Percentiles rank a stretch among this genome's conserved stretches.
Evolutionary conservation across 2,329 filamentous ascomycete genomes (phyloP).

Genomic region (Aspergillus bombycis): DNA sequence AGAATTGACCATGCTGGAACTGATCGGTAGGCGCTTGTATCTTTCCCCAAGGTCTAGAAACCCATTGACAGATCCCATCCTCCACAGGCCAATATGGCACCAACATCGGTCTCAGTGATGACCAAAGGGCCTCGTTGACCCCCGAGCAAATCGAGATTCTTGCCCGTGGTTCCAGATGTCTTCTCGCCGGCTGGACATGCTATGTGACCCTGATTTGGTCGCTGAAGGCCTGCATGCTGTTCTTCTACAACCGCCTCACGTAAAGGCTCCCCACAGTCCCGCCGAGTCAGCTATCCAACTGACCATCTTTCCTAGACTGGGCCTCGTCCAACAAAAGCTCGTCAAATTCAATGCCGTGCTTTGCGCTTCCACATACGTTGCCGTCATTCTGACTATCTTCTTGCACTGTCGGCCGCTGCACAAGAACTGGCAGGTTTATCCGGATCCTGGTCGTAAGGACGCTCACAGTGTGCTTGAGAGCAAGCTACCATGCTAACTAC

Average conservation of each 20-base stretch:
- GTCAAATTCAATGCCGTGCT: constrained; percentile 40
- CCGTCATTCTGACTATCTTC: constrained; percentile 39
- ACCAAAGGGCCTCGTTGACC: constrained; percentile 35
- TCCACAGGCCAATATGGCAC: constrained; percentile 42
- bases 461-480: too few relatives aligned
- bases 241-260: constrained; percentile 50
- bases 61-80: neutral
- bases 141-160: constrained; percentile 32
- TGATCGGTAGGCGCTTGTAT: constrained; percentile 21
- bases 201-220: constrained; percentile 49
- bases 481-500: neutral
- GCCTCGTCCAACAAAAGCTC: constrained; percentile 41
- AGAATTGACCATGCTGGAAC: constrained; percentile 24
- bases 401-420: constrained; percentile 43
- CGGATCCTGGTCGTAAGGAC: constrained; percentile 43
- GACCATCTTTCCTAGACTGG: constrained; percentile 30
- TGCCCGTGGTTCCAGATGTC: constrained; percentile 38
- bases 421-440: constrained; percentile 47
- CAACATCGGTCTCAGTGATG: constrained; percentile 41
- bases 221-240: constrained; percentile 50
- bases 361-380: constrained; percentile 36
- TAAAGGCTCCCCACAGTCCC: constrained; percentile 23
- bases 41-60: neutral
- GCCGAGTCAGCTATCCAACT: neutral
- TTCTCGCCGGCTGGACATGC: constrained; percentile 45